Base-by-base conservation (phyloP, 177 flowering plant genomes). In the Tripterygium wilfordii region DNA sequence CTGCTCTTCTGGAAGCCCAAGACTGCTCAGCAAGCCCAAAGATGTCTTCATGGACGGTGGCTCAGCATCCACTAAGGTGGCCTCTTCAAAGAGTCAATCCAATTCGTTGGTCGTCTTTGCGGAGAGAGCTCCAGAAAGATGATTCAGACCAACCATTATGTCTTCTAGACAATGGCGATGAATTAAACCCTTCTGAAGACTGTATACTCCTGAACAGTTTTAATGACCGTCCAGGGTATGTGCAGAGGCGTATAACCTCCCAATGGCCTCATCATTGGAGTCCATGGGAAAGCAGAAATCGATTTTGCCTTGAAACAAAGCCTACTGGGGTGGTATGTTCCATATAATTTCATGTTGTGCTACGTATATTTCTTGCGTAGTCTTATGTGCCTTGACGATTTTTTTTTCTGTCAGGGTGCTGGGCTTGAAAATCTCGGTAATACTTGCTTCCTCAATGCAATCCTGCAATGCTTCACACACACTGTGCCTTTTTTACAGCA, bases 381-480 rank as follows among this genome's bases (percentile, higher is more conserved):
- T 42, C 1, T 10, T 32, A 2, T 30, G 16, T 4, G 2, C 18
- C 18, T 8, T 23, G 2, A 1, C 24, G 16, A 15, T n/a, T 5
- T 4, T 42, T 32, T 16, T 27, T 54, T 8, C 25, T 12, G 20
- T 53, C 62, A 82, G 89, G 98, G 95, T 5, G 84, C 95, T 0
- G 98, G 95, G 28, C 71, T 91, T 10, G 50, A 0, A 5, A 91
- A 91, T 71, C 45, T 85, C 15, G 98, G 98, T 1, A 83, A 88
- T 54, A 85, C 96, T 2, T 91, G 98, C 61, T 91, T 85, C 60
- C 51, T 88, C 5, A 88, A 88, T 49, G 67, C 87, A 2, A 57
- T 91, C 3, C 47, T 91, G 51, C 98, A 91, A 44, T 85, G 96
- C 64, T 76, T 88, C 42, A 82, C 83, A 2, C 95, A 85, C 27